Evolutionary conservation across 2,329 filamentous ascomycete species (phyloP).

Genomic region (Pseudogymnoascus sp.): DNA sequence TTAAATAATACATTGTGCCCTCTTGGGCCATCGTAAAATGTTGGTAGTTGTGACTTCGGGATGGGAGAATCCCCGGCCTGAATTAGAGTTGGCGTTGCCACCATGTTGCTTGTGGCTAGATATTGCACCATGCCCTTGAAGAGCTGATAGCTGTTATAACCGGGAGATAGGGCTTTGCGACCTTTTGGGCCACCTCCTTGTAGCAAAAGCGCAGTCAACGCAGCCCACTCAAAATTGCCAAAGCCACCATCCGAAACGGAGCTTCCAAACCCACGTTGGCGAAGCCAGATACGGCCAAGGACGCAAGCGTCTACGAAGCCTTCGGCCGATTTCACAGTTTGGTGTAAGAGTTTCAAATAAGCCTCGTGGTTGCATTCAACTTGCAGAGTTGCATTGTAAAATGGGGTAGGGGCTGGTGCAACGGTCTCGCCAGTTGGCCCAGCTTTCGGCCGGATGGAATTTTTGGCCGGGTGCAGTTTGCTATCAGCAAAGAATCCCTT

Average conservation of each 20-base stretch:
- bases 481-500: conserved; percentile 58
- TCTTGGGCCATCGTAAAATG: conserved; percentile 68
- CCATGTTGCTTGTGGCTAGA: conserved; percentile 64
- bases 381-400: conserved; percentile 81
- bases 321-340: conserved; percentile 47
- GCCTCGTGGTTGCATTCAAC: conserved; percentile 64
- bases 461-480: conserved; percentile 63
- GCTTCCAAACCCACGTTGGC: conserved; percentile 72
- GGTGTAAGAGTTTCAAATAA: conserved; percentile 68
- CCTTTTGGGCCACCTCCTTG: conserved; percentile 68
- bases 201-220: conserved; percentile 70
- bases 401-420: conserved; percentile 52
- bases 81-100: conserved; percentile 53
- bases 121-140: conserved; percentile 95
- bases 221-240: conserved; percentile 84
- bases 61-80: conserved; percentile 33
- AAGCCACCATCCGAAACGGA: conserved; percentile 71
- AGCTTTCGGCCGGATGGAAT: conserved; percentile 55
- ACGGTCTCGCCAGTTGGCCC: conserved; percentile 34
- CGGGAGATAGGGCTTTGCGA: conserved; percentile 62
- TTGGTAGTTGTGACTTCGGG: conserved; percentile 45
- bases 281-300: conserved; percentile 80
- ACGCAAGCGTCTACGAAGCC: conserved; percentile 73
- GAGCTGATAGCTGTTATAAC: conserved; percentile 82
- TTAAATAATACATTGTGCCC: conserved; percentile 81